Evolutionary conservation across 192 early-diverging fungal genomes (phyloP), one percentile per base, ranked within the genome.

Genomic region (Coemansia sp.): DNA sequence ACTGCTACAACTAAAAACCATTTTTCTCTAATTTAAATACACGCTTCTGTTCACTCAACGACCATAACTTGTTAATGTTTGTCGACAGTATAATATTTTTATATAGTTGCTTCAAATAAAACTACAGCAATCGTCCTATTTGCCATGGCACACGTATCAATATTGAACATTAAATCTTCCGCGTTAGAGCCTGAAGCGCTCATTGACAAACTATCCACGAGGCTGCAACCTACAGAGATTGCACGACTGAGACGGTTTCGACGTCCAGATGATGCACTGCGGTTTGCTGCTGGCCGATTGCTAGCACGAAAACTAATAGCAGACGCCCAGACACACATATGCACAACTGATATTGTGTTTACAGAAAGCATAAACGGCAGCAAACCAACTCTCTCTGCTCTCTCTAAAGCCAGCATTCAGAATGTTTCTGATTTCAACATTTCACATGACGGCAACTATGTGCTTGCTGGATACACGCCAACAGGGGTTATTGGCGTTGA

Each of bases 1-100:
- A 73, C 6, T 79, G 81, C 73, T 83, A 83, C 62, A 79, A 79
- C 61, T 79, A 65, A 45, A 29, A 21, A 10, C 14, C n/a, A 14
- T 37, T n/a, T 56, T 55, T 32, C 14, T n/a, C 24, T 0, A 11
- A 6, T 14, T 32, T 29, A 29, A 5, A 14, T 6, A 5, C 43
- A n/a, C n/a, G 43, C 54, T 29, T 29, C 27, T 56, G 29, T 25
- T 56, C 24, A 19, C 49, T 21, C n/a, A 47, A 47, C 15, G 5
- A 47, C 43, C 43, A 47, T 47, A 47, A 47, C 43, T 47, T 47
- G n/a, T n/a, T n/a, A 47, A 12, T 47, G 43, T 17, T n/a, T 47
- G 43, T 12, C 43, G 14, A 17, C 43, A 12, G 12, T 3, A 12
- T 12, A 47, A n/a, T 4, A 47, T n/a, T 47, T 17, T 4, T 5